Evolutionary conservation across 2,329 filamentous ascomycete species (phyloP), one percentile per base, ranked within the genome.

Genomic region (Parascedosporium putredinis): DNA sequence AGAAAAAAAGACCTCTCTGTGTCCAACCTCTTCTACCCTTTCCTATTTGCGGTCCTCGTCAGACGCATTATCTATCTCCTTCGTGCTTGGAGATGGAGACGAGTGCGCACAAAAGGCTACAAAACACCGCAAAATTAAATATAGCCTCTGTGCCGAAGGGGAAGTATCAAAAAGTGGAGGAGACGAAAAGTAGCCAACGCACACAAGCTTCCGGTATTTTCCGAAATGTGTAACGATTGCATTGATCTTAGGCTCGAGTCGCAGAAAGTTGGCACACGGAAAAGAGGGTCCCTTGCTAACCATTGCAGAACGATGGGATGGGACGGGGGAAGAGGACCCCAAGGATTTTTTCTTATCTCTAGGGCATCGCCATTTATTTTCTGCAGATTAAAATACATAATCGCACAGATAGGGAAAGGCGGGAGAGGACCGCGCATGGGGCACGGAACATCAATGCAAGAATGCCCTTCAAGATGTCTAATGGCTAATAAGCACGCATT

Each of bases 351-450:
- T 49, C 62, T 65, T 65, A 64, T 65, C 62, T 63, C 49, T 55
- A 45, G n/a, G 52, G 64, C 20, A 42, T 42, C 38, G 20, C 38
- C 16, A 20, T 20, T 42, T 42, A 10, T 42, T 42, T 42, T 42
- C 38, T 20, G 58, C 58, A 64, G 57, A 65, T 64, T 57, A 58
- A 62, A 67, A 66, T 67, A 67, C 64, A 62, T 66, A 67, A 67
- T 66, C 58, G 54, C 29, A 59, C 63, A 60, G 59, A 61, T 62
- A 61, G 57, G 53, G 53, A 27, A 45, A 42, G 23, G 38, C 38
- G 38, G 38, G 38, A 42, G 38, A 42, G 16, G 16, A 20, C 12
- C 16, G 38, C 9, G 38, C 38, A 20, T 42, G 38, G 38, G 14
- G 38, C 38, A 42, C 23, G 38, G 38, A 31, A 12, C 27, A 31